Evolutionary conservation across 202 grass and related monocot species (phyloP), one percentile per base, ranked within the genome.

Genomic region (Carex sylvatica): DNA sequence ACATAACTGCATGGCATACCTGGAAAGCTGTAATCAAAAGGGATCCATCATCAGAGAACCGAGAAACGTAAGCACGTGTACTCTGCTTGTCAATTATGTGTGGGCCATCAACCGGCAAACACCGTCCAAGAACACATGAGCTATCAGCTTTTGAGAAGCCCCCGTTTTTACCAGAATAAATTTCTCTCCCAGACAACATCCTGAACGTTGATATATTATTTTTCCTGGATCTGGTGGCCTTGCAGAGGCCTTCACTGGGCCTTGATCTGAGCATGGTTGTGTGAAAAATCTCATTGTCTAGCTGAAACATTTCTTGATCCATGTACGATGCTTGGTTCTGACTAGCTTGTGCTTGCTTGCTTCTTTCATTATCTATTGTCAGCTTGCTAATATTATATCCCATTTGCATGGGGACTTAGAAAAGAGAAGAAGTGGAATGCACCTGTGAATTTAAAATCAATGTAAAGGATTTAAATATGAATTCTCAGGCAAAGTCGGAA

Each of bases 271-370:
- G 87, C 68, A 79, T 85, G 51, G 87, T 94, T 78, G 90, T 77
- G 61, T 97, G 86, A 71, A 92, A 97, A 82, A 97, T 92, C 86
- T 97, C 89, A 80, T 94, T 97, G 74, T 92, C 86, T 66, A 87
- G 67, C 31, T 90, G 73, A 76, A 88, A 87, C 31, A 85, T 85
- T 56, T 90, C 89, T 51, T 87, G 66, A 36, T 86, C 84, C 35
- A 73, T 52, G 83, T 85, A 68, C 13, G 28, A 67, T 33, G 83
- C 81, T 69, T 59, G 84, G 51, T 58, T 77, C 73, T 77, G 52
- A 20, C 52, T 31, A 88, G 73, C 82, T 89, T 81, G 85, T 70
- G 26, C 70, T 61, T 13, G 38, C 42, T 61, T 75, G 49, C 80
- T 59, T 47, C 13, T 78, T 80, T 88, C 80, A 67, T 87, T 83